Conservation (phyloP, 441 rosid species). For the Gossypium gossypioides region DNA sequence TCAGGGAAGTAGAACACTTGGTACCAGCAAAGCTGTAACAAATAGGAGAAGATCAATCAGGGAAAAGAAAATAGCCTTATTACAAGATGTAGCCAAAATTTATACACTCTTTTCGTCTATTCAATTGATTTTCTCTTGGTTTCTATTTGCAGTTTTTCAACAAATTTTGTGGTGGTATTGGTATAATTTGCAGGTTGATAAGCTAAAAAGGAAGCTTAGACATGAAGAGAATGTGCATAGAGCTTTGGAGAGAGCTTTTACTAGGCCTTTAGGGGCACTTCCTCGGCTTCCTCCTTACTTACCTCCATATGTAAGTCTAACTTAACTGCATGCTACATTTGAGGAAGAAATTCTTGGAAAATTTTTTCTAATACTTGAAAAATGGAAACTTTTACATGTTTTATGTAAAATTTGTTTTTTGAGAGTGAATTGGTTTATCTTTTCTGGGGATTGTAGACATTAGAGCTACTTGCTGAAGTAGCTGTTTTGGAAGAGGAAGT, state of each 20-base stretch:
- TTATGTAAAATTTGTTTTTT: not conserved
- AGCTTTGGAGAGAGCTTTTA: conserved; percentile 86
- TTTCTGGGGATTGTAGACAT: conserved; percentile 38
- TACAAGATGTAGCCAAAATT: conserved; percentile 62
- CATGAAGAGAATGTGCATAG: conserved; percentile 93
- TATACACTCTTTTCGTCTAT: conserved; percentile 6
- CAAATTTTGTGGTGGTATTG: conserved; percentile 4
- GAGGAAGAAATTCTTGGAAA: not conserved
- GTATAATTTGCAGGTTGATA: conserved; percentile 57
- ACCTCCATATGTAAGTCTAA: conserved; percentile 59
- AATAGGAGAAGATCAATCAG: conserved; percentile 49
- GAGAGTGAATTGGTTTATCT: not conserved
- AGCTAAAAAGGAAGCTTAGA: conserved; percentile 77
- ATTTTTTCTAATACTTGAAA: not conserved
- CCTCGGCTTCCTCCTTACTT: conserved; percentile 91
- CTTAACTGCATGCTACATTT: conserved; percentile 9
- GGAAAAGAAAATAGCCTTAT: conserved; percentile 70
- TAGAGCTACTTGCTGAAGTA: conserved; percentile 91
- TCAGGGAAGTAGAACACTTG: conserved; percentile 29
- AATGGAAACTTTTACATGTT: not conserved
- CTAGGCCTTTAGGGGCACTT: conserved; percentile 84
- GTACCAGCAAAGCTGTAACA: conserved; percentile 35
- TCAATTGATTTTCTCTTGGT: not conserved
- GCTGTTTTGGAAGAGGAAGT: conserved; percentile 93
- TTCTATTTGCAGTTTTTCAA: not conserved